phyloP scores from a whole-genome alignment of 805 yeast species.

The Zygotorulaspora chibaensis region DNA sequence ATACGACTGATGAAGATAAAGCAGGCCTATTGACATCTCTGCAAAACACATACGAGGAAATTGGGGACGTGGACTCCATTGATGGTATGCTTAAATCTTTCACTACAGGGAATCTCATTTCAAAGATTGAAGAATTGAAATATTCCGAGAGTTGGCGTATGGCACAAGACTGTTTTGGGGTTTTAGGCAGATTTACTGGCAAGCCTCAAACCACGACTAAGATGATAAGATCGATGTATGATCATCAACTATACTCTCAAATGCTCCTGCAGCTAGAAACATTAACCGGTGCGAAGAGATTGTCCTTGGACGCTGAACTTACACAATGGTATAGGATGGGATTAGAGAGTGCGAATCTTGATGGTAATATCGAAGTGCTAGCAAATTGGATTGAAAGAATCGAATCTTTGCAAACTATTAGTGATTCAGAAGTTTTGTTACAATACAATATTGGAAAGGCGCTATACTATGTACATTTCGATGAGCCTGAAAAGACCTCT shows the following conservation, averaged over 20 bases:
- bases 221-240: constrained; percentile 63
- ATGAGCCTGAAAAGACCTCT: constrained; percentile 36
- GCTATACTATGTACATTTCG: constrained; percentile 41
- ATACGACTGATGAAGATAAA: constrained; percentile 13
- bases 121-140: constrained; percentile 74
- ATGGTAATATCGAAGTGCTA: constrained; percentile 51
- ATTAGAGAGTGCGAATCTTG: constrained; percentile 65
- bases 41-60: constrained; percentile 77
- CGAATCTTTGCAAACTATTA: constrained; percentile 40
- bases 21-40: constrained; percentile 41
- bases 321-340: constrained; percentile 63
- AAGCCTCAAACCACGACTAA: constrained; percentile 45
- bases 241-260: constrained; percentile 71
- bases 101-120: constrained; percentile 64
- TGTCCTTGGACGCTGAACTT: constrained; percentile 28
- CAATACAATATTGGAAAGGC: constrained; percentile 66
- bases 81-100: constrained; percentile 78
- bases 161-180: constrained; percentile 81
- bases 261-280: constrained; percentile 49
- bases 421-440: constrained; percentile 51
- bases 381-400: constrained; percentile 55
- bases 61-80: constrained; percentile 85
- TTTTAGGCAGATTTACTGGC: constrained; percentile 44
- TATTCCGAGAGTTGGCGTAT: constrained; percentile 82
- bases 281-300: constrained; percentile 36